Conservation (phyloP, 2,329 filamentous ascomycete genomes). For the Pseudogymnoascus sp. region DNA sequence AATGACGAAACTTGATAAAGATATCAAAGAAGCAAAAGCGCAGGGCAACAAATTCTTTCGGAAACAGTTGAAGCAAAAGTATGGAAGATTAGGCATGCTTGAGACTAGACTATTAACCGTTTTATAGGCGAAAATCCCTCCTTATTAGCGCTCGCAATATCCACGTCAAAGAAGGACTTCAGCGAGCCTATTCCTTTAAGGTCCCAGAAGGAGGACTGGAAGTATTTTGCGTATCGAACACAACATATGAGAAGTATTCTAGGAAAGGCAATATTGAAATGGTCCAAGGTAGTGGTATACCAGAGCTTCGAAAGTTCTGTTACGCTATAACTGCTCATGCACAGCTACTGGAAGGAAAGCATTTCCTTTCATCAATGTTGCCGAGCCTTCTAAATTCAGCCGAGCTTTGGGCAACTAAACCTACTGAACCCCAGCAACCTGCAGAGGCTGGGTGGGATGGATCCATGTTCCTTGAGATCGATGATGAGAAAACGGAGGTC, state of each 20-base stretch:
- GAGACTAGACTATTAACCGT: conserved; percentile 11
- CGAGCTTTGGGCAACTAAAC: conserved; percentile 24
- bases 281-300: conserved; percentile 28
- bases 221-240: conserved; percentile 33
- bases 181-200: conserved; percentile 24
- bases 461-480: conserved; percentile 14
- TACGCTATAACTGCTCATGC: conserved; percentile 29
- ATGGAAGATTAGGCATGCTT: background rate
- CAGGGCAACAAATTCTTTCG: conserved; percentile 19
- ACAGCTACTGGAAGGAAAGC: conserved; percentile 26
- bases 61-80: conserved; percentile 21
- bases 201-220: conserved; percentile 21
- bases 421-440: background rate
- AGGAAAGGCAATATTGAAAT: conserved; percentile 25
- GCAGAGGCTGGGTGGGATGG: conserved; percentile 11
- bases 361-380: conserved; percentile 26
- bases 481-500: conserved; percentile 16
- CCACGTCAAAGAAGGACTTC: conserved; percentile 27
- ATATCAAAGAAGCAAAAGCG: conserved; percentile 25
- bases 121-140: conserved; percentile 23
- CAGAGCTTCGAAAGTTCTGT: conserved; percentile 30
- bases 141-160: conserved; percentile 28
- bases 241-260: conserved; percentile 29
- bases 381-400: conserved; percentile 27
- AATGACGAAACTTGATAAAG: conserved; percentile 24